Evolutionary conservation across 2,329 filamentous ascomycete genomes (phyloP), one percentile per base, ranked within the genome.

Genomic region (Pseudogymnoascus sp.): DNA sequence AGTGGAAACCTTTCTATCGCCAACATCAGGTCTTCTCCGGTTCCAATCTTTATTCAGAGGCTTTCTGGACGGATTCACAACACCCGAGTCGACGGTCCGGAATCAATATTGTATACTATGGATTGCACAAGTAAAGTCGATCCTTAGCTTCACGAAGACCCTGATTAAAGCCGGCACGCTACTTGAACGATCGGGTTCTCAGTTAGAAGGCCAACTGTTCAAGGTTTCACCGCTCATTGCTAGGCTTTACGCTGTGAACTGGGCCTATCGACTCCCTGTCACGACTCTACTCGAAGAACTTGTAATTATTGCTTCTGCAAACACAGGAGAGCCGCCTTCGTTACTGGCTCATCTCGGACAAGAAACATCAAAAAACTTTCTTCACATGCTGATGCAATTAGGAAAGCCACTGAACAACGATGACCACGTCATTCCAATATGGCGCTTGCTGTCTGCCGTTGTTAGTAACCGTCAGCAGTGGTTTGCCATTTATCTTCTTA

Each of bases 401-500:
- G 91, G 93, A 68, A 86, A 85, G 68, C 91, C 93, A 3, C 83
- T 95, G 63, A 80, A 84, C 61, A 81, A 91, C 68, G 76, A 82
- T 2, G 74, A 80, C 5, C 84, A 91, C 62, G 85, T 89, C 41
- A 83, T 85, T 43, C 80, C 82, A 6, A 88, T 91, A 19, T 99
- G 93, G 95, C 85, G 84, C 63, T 87, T 99, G 71, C 86, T 98
- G 61, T 90, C 93, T 2, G 87, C 89, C 2, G 88, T 98, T 56
- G 84, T 99, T 65, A 89, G 89, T 68, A 93, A 91, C 72, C 88
- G 91, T 66, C 95, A 99, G 73, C 93, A 96, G 72, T 98, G 93
- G 90, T 90, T 99, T 78, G 91, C 93, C 0, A 91, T 96, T 66
- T 96, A 93, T 72, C 81, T 99, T 7, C 84, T 98, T 40, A 97